These are phyloP conservation scores for Tagetes patula DNA, from an alignment of 129 eudicot species.

Conservation along the genomic window DNA sequence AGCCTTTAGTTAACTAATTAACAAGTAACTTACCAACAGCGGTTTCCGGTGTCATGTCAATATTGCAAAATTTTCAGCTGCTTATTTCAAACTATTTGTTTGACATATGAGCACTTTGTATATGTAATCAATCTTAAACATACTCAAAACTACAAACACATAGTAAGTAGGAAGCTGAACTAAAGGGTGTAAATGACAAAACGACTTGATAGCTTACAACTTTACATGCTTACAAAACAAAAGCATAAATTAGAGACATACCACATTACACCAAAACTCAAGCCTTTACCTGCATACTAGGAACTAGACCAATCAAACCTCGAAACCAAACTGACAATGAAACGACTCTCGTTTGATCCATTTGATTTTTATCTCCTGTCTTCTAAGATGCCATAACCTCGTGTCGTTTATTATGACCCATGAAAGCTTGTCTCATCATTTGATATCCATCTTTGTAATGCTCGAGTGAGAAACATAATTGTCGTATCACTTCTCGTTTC, in stretches of 20 bases:
- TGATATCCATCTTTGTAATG: slow-evolving; percentile 69
- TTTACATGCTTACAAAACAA: too few relatives aligned
- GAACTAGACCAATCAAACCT: neutral
- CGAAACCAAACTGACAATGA: neutral
- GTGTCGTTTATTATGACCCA: slow-evolving; percentile 46
- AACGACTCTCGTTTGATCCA: neutral
- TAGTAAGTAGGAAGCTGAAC: too few relatives aligned
- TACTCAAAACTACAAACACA: too few relatives aligned
- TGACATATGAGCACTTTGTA: neutral
- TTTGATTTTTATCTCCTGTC: too few relatives aligned
- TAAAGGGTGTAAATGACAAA: too few relatives aligned
- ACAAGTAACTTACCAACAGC: too few relatives aligned
- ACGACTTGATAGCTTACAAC: too few relatives aligned
- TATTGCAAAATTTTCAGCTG: too few relatives aligned
- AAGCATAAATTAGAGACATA: neutral
- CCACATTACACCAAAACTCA: neutral
- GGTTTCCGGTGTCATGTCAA: too few relatives aligned
- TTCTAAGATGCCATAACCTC: slow-evolving; percentile 36
- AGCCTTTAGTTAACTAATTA: too few relatives aligned
- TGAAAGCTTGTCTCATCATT: slow-evolving; percentile 57
- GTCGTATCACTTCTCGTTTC: slow-evolving; percentile 86
- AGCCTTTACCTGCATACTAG: neutral
- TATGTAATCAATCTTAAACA: neutral
- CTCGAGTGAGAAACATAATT: slow-evolving; percentile 81
- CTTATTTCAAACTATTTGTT: neutral